Evolutionary conservation across 257 asterid genomes (phyloP), one percentile per base, ranked within the genome.

Genomic region (Nicotiana noctiflora): DNA sequence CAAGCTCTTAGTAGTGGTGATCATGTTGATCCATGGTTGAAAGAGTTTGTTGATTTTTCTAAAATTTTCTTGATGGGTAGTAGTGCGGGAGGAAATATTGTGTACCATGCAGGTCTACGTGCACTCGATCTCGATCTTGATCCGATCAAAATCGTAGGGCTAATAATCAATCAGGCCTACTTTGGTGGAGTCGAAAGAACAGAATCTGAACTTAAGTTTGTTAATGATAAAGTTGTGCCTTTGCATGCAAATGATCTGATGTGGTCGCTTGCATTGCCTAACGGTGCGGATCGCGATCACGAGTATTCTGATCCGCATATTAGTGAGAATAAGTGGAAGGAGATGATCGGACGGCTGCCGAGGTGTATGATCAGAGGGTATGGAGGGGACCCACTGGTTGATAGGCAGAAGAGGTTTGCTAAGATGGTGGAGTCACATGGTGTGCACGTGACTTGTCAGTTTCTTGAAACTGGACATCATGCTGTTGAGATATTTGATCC

Each of bases 231-330:
- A 12, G 18, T 89, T 10, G 23, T 85, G 31, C 92, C 97, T 4
- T 77, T 87, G 81, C 89, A 88, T 17, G 89, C 64, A 7, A 66
- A 88, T 25, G 92, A 91, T 80, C 81, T 88, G 77, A 19, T 91
- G 88, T 93, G 98, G 98, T 70, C 85, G 60, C 82, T 93, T n/a
- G 89, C 92, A 15, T 84, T 93, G 87, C 98, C 98, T 0, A 62
- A 86, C 25, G 91, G 81, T 3, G 89, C 86, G 7, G 88, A 88
- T 72, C 86, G 94, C 34, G 90, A 86, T 2, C 95, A 93, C 83
- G 93, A 72, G 85, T 91, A 84, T 60, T 88, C 89, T 53, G 84
- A 93, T 27, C 85, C 90, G 27, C 8, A 6, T 3, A 75, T 17
- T 2, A 34, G 11, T 17, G 84, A 40, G 3, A 31, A 40, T 5